Evolutionary conservation across 306 rosid genomes (phyloP), one percentile per base, ranked within the genome.

Genomic region (Canavalia gladiata): DNA sequence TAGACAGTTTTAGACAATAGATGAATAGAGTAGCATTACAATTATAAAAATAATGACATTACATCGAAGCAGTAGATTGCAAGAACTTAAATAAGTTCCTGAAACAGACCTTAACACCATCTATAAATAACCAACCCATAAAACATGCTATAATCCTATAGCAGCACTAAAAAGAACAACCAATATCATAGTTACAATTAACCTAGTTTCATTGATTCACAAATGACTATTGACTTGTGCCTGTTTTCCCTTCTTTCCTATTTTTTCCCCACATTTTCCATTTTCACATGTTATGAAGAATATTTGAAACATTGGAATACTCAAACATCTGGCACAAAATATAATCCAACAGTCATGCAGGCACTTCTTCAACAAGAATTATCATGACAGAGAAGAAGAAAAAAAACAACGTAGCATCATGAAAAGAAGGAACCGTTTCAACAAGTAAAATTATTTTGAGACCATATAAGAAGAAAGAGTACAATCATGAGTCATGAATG

Each of bases 401-500:
- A 62, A 18, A 62, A 46, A 57, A 18, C 31, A 46, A 81, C 54
- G 50, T 31, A 75, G 49, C 72, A 64, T 72, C 46, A 63, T 60
- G 54, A 2, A 62, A 77, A 75, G 39, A 67, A 65, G 77, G 30
- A 45, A 31, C 52, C 73, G 62, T 49, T 42, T 50, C 34, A 58
- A 10, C 49, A 51, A 72, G 42, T 65, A 72, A 78, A 66, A 37
- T 5, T 47, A 60, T 31, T 45, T 46, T 78, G 72, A 83, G 69
- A 72, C 65, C 76, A 81, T 72, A 68, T 52, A 75, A 39, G 60
- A 63, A 60, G 59, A 67, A 79, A 74, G 41, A 68, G 42, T 12
- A 73, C 11, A 55, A 67, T 58, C 59, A 58, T 51, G 77, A 43
- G 73, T 57, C 57, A 30, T 33, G 74, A 51, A 66, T 82, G 37